A percentile compares a stretch with the other conserved stretches of the same genome.
Evolutionary conservation across 73 alveolate species (phyloP).

Genomic region (Halteria grandinella): DNA sequence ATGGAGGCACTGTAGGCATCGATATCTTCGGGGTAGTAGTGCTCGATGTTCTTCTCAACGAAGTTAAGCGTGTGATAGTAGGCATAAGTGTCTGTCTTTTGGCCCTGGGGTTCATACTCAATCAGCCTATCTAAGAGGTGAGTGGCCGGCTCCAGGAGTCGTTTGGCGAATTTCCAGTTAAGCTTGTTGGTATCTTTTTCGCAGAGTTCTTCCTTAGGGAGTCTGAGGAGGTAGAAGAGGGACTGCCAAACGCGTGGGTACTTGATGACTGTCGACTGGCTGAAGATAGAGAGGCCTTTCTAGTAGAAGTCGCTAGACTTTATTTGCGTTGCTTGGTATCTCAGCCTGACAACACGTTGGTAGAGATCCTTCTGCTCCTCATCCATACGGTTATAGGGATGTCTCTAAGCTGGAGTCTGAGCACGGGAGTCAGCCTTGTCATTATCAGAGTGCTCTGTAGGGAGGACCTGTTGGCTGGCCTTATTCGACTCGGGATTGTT

Average conservation of each 20-base stretch:
- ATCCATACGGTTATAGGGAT: too few species aligned
- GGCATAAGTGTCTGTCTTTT: constrained; percentile 75
- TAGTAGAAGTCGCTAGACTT: constrained; percentile 72
- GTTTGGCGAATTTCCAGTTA: constrained; percentile 94
- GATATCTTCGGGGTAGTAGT: constrained; percentile 38
- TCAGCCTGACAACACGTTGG: constrained; percentile 10
- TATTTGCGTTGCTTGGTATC: constrained; percentile 1
- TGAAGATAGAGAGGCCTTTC: constrained; percentile 57
- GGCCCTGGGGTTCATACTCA: constrained; percentile 84
- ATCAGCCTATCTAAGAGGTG: constrained; percentile 65
- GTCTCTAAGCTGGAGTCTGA: too few species aligned
- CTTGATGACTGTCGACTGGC: constrained; percentile 80
- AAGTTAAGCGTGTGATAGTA: constrained; percentile 52
- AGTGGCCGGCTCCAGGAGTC: constrained; percentile 71
- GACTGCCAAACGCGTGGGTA: constrained; percentile 81
- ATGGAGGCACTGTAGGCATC: constrained; percentile 61
- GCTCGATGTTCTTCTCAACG: constrained; percentile 58
- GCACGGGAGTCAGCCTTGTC: too few species aligned
- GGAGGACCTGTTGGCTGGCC: too few species aligned
- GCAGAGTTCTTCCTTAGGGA: constrained; percentile 79
- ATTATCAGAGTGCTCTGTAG: too few species aligned
- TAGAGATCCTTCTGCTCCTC: constrained; percentile 63
- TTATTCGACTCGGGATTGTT: too few species aligned
- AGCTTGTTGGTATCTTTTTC: constrained; percentile 92
- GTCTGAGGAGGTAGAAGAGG: constrained; percentile 78